Base-by-base conservation (phyloP, 192 early-diverging fungal species). In the Backusella macrospora region DNA sequence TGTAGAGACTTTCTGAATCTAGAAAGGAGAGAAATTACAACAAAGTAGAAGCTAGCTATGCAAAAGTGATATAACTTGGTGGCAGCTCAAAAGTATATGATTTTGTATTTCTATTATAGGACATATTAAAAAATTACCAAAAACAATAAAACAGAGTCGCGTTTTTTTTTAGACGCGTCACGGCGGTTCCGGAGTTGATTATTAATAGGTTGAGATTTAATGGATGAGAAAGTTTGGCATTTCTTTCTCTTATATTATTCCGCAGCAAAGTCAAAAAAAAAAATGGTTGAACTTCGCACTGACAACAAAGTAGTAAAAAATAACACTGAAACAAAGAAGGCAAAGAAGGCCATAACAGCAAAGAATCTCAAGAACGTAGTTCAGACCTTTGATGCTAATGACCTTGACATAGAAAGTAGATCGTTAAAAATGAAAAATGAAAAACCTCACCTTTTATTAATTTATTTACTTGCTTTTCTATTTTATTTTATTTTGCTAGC, bases 321-420 rank as follows among this genome's bases (percentile, higher is more conserved):
- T 34, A 34, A 59, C 10, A 26, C 52, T 26, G 23, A 59, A 8
- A 26, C 18, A 23, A 59, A 59, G 12, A 59, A 26, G 21, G 1
- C 18, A 12, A 59, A 59, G 13, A 59, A 59, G 5, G 18, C 10
- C 12, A 2, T 34, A 34, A 4, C 52, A 26, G 52, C 12, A 13
- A 59, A 59, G 52, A 26, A 59, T 59, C 21, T 59, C 52, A 59
- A 59, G 52, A 59, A 10, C 10, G 26, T 59, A 26, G 52, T 59
- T 5, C 52, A 59, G 12, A 59, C 52, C 21, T 59, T 59, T 59
- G 52, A 13, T 59, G 52, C 52, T 59, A 23, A 59, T 59, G 52
- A 59, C 26, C 52, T 59, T n/a, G 65, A 66, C 38, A 66, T 66
- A 16, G 65, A 66, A 4, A 66, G 65, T 66, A 66, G 12, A 34